Evolutionary conservation across 2,329 filamentous ascomycete species (phyloP).

Genomic region (Chalaropsis thielavioides): DNA sequence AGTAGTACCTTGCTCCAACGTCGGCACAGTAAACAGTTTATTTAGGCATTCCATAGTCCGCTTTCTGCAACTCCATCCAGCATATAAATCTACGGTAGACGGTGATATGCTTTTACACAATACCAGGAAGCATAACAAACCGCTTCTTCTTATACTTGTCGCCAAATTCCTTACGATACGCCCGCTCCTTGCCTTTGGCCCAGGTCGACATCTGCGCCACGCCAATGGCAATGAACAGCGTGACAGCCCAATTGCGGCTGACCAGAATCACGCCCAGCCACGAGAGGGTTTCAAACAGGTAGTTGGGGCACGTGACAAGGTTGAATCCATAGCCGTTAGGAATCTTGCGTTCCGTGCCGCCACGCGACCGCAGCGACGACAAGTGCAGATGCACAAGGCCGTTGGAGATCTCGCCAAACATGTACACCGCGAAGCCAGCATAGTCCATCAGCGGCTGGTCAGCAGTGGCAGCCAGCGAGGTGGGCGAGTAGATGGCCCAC

Average conservation of each 20-base stretch:
- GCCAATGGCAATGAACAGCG: conserved; percentile 61
- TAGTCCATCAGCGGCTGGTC: conserved; percentile 41
- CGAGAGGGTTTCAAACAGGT: conserved; percentile 78
- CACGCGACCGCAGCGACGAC: conserved; percentile 58
- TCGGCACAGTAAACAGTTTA: not conserved
- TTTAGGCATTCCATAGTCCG: not conserved
- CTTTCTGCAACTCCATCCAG: not conserved
- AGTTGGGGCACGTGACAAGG: conserved; percentile 90
- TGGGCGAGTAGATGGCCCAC: conserved; percentile 71
- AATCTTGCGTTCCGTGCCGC: conserved; percentile 76
- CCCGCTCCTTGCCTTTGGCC: conserved; percentile 82
- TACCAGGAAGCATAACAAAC: conserved; percentile 64
- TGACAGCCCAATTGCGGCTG: conserved; percentile 63
- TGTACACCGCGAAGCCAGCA: conserved; percentile 54
- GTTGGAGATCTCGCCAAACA: conserved; percentile 68
- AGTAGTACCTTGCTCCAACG: not conserved
- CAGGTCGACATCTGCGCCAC: conserved; percentile 69
- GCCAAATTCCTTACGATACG: conserved; percentile 80
- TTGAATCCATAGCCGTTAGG: conserved; percentile 72
- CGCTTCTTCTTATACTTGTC: conserved; percentile 94
- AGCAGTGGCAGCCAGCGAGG: conserved; percentile 47
- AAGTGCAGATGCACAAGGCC: conserved; percentile 67
- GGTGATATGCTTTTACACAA: conserved; percentile 38
- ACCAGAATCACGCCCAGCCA: conserved; percentile 75
- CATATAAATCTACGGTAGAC: not conserved